Conservation (phyloP, 2,329 filamentous ascomycete species). For the Lasiodiplodia theobromae region DNA sequence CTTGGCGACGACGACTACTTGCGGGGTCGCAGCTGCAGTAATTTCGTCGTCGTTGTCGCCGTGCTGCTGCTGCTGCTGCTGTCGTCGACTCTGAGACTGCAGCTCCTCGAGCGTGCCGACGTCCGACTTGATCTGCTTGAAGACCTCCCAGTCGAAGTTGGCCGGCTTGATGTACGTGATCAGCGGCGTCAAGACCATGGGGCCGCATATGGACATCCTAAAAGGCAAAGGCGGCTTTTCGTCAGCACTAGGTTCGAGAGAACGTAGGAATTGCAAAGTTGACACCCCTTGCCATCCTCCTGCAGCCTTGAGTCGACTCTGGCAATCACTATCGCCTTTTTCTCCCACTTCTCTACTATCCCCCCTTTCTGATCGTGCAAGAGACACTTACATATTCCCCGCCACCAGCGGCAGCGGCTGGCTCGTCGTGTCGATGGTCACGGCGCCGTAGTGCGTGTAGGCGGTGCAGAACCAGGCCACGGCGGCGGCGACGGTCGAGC, state of each 20-base stretch:
- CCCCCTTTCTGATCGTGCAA: too few relatives aligned
- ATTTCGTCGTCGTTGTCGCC: constrained; percentile 22
- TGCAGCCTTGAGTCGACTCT: too few relatives aligned
- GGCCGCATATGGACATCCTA: constrained; percentile 27
- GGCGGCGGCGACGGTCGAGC: constrained; percentile 60
- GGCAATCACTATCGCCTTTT: too few relatives aligned
- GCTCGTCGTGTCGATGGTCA: constrained; percentile 45
- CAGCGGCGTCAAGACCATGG: constrained; percentile 30
- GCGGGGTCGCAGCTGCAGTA: neutral
- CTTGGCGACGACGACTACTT: neutral
- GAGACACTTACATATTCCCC: constrained; percentile 33
- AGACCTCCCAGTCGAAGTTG: constrained; percentile 52
- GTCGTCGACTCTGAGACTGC: neutral
- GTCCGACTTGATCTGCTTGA: constrained; percentile 35
- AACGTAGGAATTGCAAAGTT: too few relatives aligned
- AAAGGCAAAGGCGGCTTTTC: neutral
- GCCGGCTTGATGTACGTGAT: constrained; percentile 57
- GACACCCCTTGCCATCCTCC: too few relatives aligned
- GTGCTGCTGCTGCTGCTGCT: neutral
- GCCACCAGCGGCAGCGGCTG: constrained; percentile 31
- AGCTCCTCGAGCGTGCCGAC: constrained; percentile 24
- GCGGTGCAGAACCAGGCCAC: constrained; percentile 49
- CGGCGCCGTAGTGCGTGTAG: constrained; percentile 41
- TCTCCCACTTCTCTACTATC: too few relatives aligned
- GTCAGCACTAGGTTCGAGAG: constrained; percentile 12